A percentile compares a stretch with the other conserved stretches of the same genome.
Evolutionary conservation across 345 rosid genomes (phyloP).

Genomic region (Lenwebbia sp.): DNA sequence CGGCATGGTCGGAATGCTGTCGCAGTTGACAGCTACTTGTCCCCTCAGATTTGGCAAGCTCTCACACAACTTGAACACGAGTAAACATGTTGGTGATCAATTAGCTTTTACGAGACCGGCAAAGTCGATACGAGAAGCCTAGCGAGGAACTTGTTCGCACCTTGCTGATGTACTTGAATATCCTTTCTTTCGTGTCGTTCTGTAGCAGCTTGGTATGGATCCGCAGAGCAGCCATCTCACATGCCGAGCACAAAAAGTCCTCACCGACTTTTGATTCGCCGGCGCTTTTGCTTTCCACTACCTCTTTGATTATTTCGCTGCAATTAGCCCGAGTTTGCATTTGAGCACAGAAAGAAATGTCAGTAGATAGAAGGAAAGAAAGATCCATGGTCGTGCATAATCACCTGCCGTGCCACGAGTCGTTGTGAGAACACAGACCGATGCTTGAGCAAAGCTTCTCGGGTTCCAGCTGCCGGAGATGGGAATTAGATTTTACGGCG

Average conservation of each 20-base stretch:
- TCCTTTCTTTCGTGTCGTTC: constrained; percentile 29
- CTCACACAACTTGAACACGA: constrained; percentile 32
- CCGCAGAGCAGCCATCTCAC: constrained; percentile 44
- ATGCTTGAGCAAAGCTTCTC: constrained; percentile 2
- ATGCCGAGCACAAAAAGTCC: constrained; percentile 26
- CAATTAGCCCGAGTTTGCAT: neutral
- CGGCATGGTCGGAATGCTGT: constrained; percentile 22
- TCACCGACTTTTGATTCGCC: neutral
- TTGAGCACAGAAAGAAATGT: neutral
- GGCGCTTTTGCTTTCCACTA: constrained; percentile 5
- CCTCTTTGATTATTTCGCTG: constrained; percentile 17
- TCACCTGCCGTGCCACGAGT: neutral
- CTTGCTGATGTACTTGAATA: constrained; percentile 28
- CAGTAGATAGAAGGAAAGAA: neutral
- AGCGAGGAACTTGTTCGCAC: constrained; percentile 3
- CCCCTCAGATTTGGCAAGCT: constrained; percentile 32
- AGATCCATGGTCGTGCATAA: neutral
- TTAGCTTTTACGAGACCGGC: neutral
- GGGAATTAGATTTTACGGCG: neutral
- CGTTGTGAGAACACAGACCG: neutral
- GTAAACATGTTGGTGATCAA: neutral
- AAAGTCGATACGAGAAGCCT: neutral
- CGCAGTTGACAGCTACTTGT: constrained; percentile 35
- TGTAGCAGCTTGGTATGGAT: constrained; percentile 39
- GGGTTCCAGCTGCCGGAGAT: neutral